Conservation (phyloP, 2,329 filamentous ascomycete genomes). For the Fusarium subtropicale region DNA sequence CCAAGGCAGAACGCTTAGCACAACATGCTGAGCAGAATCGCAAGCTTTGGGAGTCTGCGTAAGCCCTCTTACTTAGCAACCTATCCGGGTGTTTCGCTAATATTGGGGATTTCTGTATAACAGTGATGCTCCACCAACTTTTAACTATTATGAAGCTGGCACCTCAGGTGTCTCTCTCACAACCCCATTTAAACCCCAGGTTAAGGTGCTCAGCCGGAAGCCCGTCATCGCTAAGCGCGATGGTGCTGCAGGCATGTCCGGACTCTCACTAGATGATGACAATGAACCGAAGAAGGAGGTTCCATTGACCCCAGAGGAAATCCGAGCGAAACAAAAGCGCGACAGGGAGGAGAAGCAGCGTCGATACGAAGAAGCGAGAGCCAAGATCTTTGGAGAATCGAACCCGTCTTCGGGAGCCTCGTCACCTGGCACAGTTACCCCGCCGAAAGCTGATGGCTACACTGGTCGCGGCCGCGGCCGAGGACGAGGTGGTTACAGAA, state of each 20-base stretch:
- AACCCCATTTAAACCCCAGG: constrained; percentile 80
- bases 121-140: constrained; percentile 79
- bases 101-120: constrained; percentile 1
- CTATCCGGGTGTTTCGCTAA: constrained; percentile 17
- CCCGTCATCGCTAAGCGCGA: constrained; percentile 73
- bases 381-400: constrained; percentile 83
- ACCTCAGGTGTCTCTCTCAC: constrained; percentile 64
- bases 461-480: constrained; percentile 60
- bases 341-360: constrained; percentile 91
- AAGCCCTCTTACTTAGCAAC: constrained; percentile 49
- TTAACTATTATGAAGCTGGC: constrained; percentile 78
- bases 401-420: constrained; percentile 67
- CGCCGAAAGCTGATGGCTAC: constrained; percentile 60
- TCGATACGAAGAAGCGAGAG: constrained; percentile 88
- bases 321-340: constrained; percentile 79
- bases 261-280: constrained; percentile 60
- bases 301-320: constrained; percentile 78
- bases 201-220: constrained; percentile 88
- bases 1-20: constrained; percentile 81
- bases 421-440: constrained; percentile 70
- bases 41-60: constrained; percentile 91
- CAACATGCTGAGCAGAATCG: constrained; percentile 86
- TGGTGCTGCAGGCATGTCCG: constrained; percentile 61
- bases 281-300: constrained; percentile 73
- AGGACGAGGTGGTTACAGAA: constrained; percentile 54